Conservation (phyloP, 2,329 filamentous ascomycete species). For the Fusarium ambrosium region DNA sequence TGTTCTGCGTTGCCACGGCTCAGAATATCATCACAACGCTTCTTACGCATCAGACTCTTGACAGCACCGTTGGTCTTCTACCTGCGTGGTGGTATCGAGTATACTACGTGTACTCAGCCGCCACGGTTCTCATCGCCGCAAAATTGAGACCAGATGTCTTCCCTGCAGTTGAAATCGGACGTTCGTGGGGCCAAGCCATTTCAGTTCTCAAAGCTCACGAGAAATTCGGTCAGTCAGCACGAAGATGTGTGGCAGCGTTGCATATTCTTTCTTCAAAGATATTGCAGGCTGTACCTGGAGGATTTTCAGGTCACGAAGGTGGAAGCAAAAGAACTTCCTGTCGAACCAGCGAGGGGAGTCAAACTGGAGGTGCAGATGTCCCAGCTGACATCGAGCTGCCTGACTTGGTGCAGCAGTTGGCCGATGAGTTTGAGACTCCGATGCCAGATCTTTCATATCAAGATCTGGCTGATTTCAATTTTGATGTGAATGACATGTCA, state of each 20-base stretch:
- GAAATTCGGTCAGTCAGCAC: constrained; percentile 50
- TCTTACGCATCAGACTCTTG: constrained; percentile 47
- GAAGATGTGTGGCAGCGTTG: constrained; percentile 51
- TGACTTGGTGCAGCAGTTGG: constrained; percentile 33
- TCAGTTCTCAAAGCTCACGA: constrained; percentile 51
- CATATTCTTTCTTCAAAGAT: constrained; percentile 54
- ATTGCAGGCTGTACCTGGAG: constrained; percentile 37
- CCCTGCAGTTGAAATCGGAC: constrained; percentile 41
- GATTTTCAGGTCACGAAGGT: background rate
- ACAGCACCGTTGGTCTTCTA: constrained; percentile 51
- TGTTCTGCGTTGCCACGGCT: constrained; percentile 52
- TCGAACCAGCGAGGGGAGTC: background rate
- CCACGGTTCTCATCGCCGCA: constrained; percentile 54
- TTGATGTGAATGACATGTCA: constrained; percentile 51
- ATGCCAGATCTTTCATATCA: constrained; percentile 39
- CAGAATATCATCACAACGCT: constrained; percentile 51
- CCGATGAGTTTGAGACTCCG: constrained; percentile 41
- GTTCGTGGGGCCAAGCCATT: constrained; percentile 52
- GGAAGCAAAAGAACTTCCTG: background rate
- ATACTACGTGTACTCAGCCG: constrained; percentile 55
- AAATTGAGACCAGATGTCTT: constrained; percentile 52
- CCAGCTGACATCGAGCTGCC: constrained; percentile 9
- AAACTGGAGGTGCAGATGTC: background rate
- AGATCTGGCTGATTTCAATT: constrained; percentile 46
- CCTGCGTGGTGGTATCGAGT: constrained; percentile 58